Base-by-base conservation (phyloP, 1,284 basidiomycete species). In the Ustilago bromivora region DNA sequence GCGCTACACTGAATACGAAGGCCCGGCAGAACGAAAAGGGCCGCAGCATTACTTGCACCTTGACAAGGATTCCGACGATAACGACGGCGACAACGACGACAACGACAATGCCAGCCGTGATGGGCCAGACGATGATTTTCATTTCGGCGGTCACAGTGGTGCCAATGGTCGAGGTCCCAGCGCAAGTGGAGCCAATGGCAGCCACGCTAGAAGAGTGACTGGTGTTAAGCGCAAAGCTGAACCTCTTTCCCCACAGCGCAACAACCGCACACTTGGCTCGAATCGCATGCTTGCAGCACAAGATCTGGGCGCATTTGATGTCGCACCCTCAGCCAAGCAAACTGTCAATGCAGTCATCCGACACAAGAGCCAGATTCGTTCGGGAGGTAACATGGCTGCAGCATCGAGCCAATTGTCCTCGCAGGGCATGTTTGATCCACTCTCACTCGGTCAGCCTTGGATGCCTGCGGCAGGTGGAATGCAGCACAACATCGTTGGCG, bases 1-100 rank as follows among this genome's bases (percentile, higher is more conserved):
- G 52, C 72, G 82, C 0, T 84, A 84, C 54, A 77, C 82, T 19
- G 79, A 84, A 32, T 71, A 78, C 46, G 68, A 78, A 2, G 71
- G 76, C 13, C 57, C 65, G 10, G 71, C 72, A 10, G 76, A 78
- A 54, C 53, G 63, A 17, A 78, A 78, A 51, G 76, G 76, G 1
- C 76, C 76, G 0, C 76, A 75, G 35, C 65, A 78, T 46, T 78
- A 75, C 51, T 35, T 66, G 35, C 63, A 74, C 40, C 49, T 68
- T 15, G 76, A 75, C 68, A 75, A 75, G 53, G 71, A 74, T 35
- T 71, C 68, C 32, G 72, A 71, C 28, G 76, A 71, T 61, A 66
- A 75, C 12, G 64, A 78, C 23, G 76, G 63, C 10, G 54, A 55
- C 32, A 66, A 74, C 40, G 59, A 63, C 38, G 62, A 64, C 36